Evolutionary conservation across 768 basidiomycete genomes (phyloP).

Genomic region (Calocera cornea): DNA sequence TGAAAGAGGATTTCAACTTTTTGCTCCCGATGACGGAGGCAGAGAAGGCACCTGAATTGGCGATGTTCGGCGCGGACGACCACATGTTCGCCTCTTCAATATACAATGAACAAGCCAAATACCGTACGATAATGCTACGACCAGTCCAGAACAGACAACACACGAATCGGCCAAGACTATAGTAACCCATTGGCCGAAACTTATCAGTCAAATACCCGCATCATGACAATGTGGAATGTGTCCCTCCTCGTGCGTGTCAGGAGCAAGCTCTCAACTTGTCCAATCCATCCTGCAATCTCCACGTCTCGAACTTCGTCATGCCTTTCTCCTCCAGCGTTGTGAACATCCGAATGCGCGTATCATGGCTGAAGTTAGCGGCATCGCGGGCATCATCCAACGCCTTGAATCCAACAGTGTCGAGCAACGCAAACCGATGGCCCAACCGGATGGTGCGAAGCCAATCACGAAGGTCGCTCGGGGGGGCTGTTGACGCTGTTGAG

Average conservation of each 20-base stretch:
- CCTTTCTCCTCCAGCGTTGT: neutral
- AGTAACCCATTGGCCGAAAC: no score
- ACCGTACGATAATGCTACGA: no score
- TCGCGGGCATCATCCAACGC: neutral
- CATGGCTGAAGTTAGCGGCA: neutral
- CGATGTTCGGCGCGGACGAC: no score
- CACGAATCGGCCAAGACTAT: no score
- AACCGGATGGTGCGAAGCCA: neutral
- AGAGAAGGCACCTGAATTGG: neutral
- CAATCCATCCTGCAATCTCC: neutral
- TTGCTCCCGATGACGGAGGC: slow-evolving; percentile 1
- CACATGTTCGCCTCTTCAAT: no score
- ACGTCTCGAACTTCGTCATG: neutral
- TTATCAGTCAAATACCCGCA: no score
- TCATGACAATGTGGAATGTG: no score
- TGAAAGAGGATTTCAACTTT: slow-evolving; percentile 1
- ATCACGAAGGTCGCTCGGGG: neutral
- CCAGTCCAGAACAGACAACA: no score
- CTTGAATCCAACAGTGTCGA: neutral
- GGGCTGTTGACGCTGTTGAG: neutral
- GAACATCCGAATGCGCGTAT: neutral
- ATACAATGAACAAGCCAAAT: no score
- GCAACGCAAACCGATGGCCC: neutral
- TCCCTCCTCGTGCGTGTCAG: no score
- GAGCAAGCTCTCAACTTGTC: neutral